phyloP scores from a whole-genome alignment of 352 stramenopile species.

The Phytophthora lateralis region DNA sequence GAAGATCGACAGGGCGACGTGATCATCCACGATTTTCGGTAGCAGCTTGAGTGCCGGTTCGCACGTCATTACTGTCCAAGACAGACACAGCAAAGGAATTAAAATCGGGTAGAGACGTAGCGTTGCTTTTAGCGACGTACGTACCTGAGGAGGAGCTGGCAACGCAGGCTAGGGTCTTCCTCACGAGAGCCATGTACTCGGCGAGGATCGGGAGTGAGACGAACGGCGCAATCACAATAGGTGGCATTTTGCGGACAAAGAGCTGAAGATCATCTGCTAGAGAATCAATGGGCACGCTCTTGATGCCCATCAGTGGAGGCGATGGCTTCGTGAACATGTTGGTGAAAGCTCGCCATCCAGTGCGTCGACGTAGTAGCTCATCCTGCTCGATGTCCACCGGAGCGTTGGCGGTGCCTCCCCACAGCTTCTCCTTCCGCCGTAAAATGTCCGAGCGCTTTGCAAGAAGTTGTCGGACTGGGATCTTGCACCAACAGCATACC shows the following conservation, averaged over 20 bases:
- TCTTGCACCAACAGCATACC: constrained; percentile 83
- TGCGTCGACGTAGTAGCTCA: constrained; percentile 68
- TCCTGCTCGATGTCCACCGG: constrained; percentile 79
- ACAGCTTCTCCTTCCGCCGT: constrained; percentile 61
- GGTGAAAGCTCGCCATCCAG: constrained; percentile 71
- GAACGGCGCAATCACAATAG: constrained; percentile 72
- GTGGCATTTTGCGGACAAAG: constrained; percentile 63
- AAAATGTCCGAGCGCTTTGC: constrained; percentile 51
- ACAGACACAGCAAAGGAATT: constrained; percentile 2
- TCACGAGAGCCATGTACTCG: constrained; percentile 78
- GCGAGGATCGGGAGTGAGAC: constrained; percentile 64
- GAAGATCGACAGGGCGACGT: constrained; percentile 67
- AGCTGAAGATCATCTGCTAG: constrained; percentile 57
- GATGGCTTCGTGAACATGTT: constrained; percentile 67
- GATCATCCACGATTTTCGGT: constrained; percentile 73
- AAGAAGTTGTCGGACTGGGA: constrained; percentile 61
- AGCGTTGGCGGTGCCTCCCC: constrained; percentile 64
- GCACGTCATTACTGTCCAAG: constrained; percentile 49
- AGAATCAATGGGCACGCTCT: constrained; percentile 59
- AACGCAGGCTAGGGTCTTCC: constrained; percentile 51
- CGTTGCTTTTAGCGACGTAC: constrained; percentile 8
- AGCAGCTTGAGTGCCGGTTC: constrained; percentile 74
- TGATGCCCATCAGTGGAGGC: constrained; percentile 64
- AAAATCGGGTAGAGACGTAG: neutral
- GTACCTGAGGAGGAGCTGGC: constrained; percentile 49